Conservation (phyloP, 2,329 filamentous ascomycete species). For the Fusarium buxicola region DNA sequence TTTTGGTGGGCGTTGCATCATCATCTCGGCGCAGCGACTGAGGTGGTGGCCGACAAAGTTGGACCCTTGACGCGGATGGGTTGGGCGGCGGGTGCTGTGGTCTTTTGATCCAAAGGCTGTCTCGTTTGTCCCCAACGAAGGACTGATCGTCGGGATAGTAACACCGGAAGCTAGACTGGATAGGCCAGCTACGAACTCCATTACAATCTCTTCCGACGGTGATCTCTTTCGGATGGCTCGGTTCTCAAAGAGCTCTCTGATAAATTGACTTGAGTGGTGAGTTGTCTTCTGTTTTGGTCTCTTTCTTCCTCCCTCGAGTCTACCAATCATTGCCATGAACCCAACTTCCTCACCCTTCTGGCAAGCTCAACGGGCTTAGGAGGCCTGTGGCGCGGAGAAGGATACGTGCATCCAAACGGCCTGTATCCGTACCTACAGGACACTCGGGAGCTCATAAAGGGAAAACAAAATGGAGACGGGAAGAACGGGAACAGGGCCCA, state of each 20-base stretch:
- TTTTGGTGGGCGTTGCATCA: constrained; percentile 15
- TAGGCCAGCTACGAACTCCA: constrained; percentile 27
- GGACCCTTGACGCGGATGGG: constrained; percentile 34
- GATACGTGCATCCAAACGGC: constrained; percentile 18
- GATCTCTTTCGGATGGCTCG: constrained; percentile 24
- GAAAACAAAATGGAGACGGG: constrained; percentile 44
- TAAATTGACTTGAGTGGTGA: constrained; percentile 28
- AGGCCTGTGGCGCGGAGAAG: constrained; percentile 2
- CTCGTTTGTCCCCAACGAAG: neutral
- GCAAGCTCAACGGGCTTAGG: constrained; percentile 1
- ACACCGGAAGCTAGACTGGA: constrained; percentile 27
- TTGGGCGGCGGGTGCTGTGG: constrained; percentile 24
- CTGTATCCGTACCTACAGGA: neutral
- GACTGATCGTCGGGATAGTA: constrained; percentile 29
- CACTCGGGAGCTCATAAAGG: constrained; percentile 27
- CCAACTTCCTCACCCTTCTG: neutral
- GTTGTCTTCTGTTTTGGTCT: constrained; percentile 23
- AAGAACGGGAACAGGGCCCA: constrained; percentile 45
- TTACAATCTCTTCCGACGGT: constrained; percentile 39
- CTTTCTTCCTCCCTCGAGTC: neutral
- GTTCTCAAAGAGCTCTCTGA: constrained; percentile 21
- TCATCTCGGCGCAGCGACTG: constrained; percentile 32
- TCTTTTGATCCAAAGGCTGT: constrained; percentile 9
- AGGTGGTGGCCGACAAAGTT: constrained; percentile 42
- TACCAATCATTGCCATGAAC: neutral